Evolutionary conservation across 495 filamentous ascomycete species (phyloP).

Genomic region (Neurospora intermedia): DNA sequence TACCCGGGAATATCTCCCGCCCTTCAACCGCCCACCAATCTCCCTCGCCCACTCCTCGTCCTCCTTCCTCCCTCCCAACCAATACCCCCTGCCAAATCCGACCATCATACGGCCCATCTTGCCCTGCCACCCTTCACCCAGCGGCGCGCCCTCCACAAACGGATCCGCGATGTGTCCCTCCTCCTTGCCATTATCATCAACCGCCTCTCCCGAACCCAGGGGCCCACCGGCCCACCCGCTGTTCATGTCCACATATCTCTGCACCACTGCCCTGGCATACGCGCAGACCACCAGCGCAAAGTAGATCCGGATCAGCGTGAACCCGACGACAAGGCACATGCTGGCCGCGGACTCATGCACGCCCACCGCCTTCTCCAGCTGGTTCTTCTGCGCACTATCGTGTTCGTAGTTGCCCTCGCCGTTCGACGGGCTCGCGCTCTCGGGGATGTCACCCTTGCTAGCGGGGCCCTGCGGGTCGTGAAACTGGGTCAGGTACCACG

Average conservation of each 20-base stretch:
- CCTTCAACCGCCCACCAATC: slow-evolving; percentile 47
- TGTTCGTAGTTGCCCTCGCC: slow-evolving; percentile 7
- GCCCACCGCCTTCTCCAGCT: slow-evolving; percentile 34
- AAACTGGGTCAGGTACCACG: slow-evolving; percentile 69
- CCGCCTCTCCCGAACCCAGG: slow-evolving; percentile 4
- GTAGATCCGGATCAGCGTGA: slow-evolving; percentile 67
- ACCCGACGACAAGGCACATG: slow-evolving; percentile 56
- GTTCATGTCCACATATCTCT: slow-evolving; percentile 45
- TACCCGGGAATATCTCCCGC: slow-evolving; percentile 1
- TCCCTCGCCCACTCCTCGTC: slow-evolving; percentile 50
- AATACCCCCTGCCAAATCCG: slow-evolving; percentile 57
- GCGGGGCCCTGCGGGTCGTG: slow-evolving; percentile 12
- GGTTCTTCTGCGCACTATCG: background rate
- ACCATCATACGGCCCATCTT: slow-evolving; percentile 65
- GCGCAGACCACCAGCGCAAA: slow-evolving; percentile 70
- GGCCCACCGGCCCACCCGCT: slow-evolving; percentile 21
- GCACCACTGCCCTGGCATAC: slow-evolving; percentile 62
- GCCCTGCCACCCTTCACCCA: slow-evolving; percentile 69
- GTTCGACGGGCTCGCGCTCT: slow-evolving; percentile 12
- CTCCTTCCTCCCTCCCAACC: slow-evolving; percentile 47
- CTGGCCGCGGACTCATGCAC: slow-evolving; percentile 64
- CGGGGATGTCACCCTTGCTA: slow-evolving; percentile 3
- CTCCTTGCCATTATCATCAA: slow-evolving; percentile 21
- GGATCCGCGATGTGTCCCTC: slow-evolving; percentile 49
- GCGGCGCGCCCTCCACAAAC: slow-evolving; percentile 53